Percentiles rank a stretch among this genome's conserved stretches.
Evolutionary conservation across 2,329 filamentous ascomycete genomes (phyloP).

Genomic region (Fusarium zealandicum): DNA sequence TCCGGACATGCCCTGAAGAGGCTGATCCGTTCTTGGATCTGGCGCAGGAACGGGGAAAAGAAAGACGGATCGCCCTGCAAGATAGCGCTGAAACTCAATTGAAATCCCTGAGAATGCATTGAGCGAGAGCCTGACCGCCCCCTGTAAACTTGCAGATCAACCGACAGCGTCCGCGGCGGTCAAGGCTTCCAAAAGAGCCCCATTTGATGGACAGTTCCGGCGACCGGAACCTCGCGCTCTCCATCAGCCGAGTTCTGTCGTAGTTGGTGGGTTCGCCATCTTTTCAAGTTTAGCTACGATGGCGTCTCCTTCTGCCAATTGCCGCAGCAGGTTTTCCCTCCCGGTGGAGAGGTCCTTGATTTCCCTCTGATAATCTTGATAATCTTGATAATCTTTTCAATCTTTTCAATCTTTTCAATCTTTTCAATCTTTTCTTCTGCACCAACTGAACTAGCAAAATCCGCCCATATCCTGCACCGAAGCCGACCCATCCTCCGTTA

Average conservation of each 20-base stretch:
- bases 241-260: conserved; percentile 33
- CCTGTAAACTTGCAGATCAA: neutral
- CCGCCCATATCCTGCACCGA: conserved; percentile 24
- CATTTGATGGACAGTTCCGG: conserved; percentile 30
- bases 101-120: neutral
- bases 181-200: neutral
- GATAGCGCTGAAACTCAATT: conserved; percentile 2
- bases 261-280: conserved; percentile 29
- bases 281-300: conserved; percentile 13
- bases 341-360: conserved; percentile 23
- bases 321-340: conserved; percentile 25
- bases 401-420: neutral
- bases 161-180: conserved; percentile 5
- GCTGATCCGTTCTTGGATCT: neutral
- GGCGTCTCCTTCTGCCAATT: conserved; percentile 30
- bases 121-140: neutral
- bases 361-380: conserved; percentile 31
- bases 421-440: neutral
- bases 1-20: neutral
- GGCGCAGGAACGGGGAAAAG: too few species aligned
- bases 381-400: conserved; percentile 15
- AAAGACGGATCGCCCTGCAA: neutral
- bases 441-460: conserved; percentile 32
- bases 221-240: conserved; percentile 34
- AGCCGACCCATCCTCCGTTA: conserved; percentile 36